Conservation (phyloP, 768 basidiomycete genomes). For the Tremella yokohamensis region DNA sequence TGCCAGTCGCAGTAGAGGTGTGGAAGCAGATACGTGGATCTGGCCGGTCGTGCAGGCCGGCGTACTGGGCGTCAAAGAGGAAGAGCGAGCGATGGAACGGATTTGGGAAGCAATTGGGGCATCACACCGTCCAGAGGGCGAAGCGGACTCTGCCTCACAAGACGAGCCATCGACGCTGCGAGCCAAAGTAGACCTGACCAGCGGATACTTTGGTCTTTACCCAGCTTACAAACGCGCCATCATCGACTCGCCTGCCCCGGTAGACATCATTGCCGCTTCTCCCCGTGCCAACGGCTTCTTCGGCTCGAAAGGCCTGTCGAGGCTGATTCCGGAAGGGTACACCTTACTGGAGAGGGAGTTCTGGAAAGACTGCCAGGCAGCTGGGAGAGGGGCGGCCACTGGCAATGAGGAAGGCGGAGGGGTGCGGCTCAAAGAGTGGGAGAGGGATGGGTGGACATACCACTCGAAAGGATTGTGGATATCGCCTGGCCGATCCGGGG, state of each 20-base stretch:
- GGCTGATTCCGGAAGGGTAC: conserved; percentile 92
- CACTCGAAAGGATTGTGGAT: conserved; percentile 97
- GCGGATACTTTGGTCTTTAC: conserved; percentile 90
- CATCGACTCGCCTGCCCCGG: conserved; percentile 55
- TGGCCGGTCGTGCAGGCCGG: conserved; percentile 87
- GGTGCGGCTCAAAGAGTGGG: conserved; percentile 82
- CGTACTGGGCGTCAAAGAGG: conserved; percentile 78
- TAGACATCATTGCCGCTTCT: conserved; percentile 75
- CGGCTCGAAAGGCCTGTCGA: conserved; percentile 81
- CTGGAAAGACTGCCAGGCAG: conserved; percentile 34
- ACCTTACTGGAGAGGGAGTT: conserved; percentile 82
- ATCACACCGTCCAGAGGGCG: conserved; percentile 22
- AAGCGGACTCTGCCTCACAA: conserved; percentile 11
- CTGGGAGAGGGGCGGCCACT: conserved; percentile 18
- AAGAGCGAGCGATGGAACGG: conserved; percentile 60
- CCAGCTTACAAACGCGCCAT: conserved; percentile 72
- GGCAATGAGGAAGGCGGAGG: conserved; percentile 43
- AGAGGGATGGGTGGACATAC: conserved; percentile 87
- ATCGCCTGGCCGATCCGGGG: conserved; percentile 24
- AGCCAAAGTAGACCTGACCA: conserved; percentile 76
- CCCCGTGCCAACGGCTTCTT: conserved; percentile 97
- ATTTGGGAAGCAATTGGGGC: conserved; percentile 47
- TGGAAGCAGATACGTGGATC: conserved; percentile 57
- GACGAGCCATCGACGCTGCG: conserved; percentile 31
- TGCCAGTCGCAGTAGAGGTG: conserved; percentile 30